These are phyloP conservation scores for Aspergillus fijiensis DNA, from an alignment of 2,329 filamentous ascomycete genomes.

Conservation along the genomic window DNA sequence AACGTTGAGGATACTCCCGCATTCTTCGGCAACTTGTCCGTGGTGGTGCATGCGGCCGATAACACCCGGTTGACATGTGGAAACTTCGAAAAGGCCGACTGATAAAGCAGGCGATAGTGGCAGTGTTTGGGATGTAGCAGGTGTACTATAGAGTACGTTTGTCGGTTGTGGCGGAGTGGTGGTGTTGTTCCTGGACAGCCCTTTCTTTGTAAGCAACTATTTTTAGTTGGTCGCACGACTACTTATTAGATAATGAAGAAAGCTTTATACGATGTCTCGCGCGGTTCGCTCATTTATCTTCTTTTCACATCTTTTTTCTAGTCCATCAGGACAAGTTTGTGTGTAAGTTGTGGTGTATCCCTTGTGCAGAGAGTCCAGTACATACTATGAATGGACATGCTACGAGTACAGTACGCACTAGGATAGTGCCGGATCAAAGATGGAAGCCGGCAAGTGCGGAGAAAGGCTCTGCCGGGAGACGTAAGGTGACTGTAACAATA, in stretches of 20 bases:
- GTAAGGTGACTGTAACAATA: background rate
- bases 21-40: constrained; percentile 55
- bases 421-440: background rate
- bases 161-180: background rate
- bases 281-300: too few species aligned
- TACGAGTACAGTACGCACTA: background rate
- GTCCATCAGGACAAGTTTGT: too few species aligned
- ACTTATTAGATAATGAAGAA: background rate
- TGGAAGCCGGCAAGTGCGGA: background rate
- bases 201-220: background rate
- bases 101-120: background rate
- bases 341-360: background rate
- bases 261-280: background rate
- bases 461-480: background rate
- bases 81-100: constrained; percentile 46
- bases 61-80: constrained; percentile 57
- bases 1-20: constrained; percentile 41
- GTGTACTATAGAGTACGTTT: background rate
- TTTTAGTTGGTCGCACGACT: background rate
- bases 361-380: background rate
- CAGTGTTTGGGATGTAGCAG: background rate
- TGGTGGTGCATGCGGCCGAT: constrained; percentile 56
- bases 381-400: background rate
- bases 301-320: too few species aligned
- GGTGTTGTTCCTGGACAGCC: background rate